Evolutionary conservation across 805 yeast species (phyloP).

Genomic region (Candida xiaguanensis): DNA sequence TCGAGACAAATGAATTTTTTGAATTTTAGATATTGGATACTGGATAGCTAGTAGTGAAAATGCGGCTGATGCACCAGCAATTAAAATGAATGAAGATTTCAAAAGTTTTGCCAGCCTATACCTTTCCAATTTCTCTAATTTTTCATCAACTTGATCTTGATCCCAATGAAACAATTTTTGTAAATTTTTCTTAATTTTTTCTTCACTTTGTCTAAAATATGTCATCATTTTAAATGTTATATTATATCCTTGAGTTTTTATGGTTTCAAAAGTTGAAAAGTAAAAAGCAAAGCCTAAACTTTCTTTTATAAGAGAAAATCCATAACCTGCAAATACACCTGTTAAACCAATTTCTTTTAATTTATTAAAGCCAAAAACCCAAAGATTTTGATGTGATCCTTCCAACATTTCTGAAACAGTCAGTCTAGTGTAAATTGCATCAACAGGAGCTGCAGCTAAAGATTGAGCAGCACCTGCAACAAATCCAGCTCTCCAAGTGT

Average conservation of each 20-base stretch:
- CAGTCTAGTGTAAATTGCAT: conserved; percentile 83
- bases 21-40: conserved; percentile 78
- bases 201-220: conserved; percentile 38
- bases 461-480: conserved; percentile 86
- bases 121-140: conserved; percentile 25
- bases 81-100: conserved; percentile 63
- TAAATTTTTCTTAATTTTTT: conserved; percentile 32
- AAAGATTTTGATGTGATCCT: conserved; percentile 64
- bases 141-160: conserved; percentile 18
- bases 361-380: conserved; percentile 72
- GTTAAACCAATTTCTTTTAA: conserved; percentile 68
- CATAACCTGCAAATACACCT: conserved; percentile 88
- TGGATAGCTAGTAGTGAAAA: conserved; percentile 71
- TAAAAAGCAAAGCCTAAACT: conserved; percentile 80
- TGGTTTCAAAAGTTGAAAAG: conserved; percentile 74
- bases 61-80: conserved; percentile 90
- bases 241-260: conserved; percentile 65
- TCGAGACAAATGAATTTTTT: conserved; percentile 72
- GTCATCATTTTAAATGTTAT: conserved; percentile 44
- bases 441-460: conserved; percentile 90
- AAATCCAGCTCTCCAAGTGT: conserved; percentile 76
- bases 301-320: conserved; percentile 75
- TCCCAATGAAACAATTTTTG: conserved; percentile 13
- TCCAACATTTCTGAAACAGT: conserved; percentile 68
- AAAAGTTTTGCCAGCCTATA: conserved; percentile 46